Percentiles rank a stretch among this genome's conserved stretches.
Conservation (phyloP, 2,329 filamentous ascomycete genomes). For the Aspergillus sp. region DNA sequence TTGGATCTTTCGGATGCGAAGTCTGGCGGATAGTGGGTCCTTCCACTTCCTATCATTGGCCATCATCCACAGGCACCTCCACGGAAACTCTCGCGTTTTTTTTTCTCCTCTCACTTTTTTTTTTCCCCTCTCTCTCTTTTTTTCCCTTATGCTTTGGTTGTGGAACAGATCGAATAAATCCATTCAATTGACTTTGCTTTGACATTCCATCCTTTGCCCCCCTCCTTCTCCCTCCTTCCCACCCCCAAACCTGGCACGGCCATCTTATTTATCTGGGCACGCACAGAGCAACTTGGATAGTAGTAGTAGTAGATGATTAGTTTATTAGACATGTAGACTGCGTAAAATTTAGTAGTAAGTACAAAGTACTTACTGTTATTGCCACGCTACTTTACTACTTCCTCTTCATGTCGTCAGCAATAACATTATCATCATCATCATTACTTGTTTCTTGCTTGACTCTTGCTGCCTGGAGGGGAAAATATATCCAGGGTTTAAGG, state of each 20-base stretch:
- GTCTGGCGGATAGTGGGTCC: slow-evolving; percentile 10
- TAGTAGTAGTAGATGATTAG: too few species aligned
- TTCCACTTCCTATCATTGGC: not conserved
- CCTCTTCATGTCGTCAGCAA: too few species aligned
- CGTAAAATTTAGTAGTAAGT: too few species aligned
- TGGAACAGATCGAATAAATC: not conserved
- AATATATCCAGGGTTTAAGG: not conserved
- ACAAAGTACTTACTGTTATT: not conserved
- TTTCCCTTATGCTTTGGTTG: too few species aligned
- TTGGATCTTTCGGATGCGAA: slow-evolving; percentile 5
- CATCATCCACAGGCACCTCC: not conserved
- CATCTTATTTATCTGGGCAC: too few species aligned
- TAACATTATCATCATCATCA: too few species aligned
- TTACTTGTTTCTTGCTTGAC: too few species aligned
- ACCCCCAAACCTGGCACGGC: too few species aligned
- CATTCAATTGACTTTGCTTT: not conserved
- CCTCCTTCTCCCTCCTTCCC: too few species aligned
- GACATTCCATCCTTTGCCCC: not conserved
- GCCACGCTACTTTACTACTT: not conserved
- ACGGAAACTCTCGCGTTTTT: not conserved
- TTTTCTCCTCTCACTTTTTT: not conserved
- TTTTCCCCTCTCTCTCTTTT: too few species aligned
- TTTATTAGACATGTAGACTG: too few species aligned
- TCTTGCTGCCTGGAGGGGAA: not conserved
- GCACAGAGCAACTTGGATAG: too few species aligned